A percentile compares a stretch with the other conserved stretches of the same genome.
Conservation (phyloP, 129 eudicot species). For the Glebionis coronaria region DNA sequence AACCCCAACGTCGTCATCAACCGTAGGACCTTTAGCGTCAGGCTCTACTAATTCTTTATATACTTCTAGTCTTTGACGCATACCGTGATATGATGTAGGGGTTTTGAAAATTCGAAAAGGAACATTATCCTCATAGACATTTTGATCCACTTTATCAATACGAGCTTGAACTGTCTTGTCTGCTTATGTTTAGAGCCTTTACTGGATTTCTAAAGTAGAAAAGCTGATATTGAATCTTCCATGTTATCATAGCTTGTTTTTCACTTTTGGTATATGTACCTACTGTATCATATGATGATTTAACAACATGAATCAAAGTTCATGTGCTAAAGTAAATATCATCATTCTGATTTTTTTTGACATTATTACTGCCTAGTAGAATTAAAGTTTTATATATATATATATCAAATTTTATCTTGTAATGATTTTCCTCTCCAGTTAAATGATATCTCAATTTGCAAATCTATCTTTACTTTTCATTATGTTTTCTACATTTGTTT, state of each 20-base stretch:
- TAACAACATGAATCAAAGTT: no score
- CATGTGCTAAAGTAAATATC: no score
- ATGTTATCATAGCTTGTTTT: conserved; percentile 41
- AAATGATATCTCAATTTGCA: not conserved
- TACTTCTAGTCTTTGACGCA: not conserved
- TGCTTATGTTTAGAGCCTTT: conserved; percentile 33
- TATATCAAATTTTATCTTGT: no score
- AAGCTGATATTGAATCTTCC: conserved; percentile 67
- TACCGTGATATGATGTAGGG: no score
- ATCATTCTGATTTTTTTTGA: no score
- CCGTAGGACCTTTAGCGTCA: conserved; percentile 22
- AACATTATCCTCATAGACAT: not conserved
- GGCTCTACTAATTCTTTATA: conserved; percentile 18
- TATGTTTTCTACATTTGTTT: not conserved
- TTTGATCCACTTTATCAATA: conserved; percentile 30
- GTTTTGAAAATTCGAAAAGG: no score
- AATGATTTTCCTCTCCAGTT: not conserved
- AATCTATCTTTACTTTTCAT: not conserved
- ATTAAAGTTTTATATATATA: no score
- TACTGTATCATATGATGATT: no score
- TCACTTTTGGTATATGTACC: no score
- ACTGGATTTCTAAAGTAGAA: conserved; percentile 49
- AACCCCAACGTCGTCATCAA: conserved; percentile 13
- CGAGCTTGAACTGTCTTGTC: conserved; percentile 29
- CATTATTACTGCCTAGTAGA: no score